A percentile compares a stretch with the other conserved stretches of the same genome.
phyloP scores from a whole-genome alignment of 768 basidiomycete species.

The Floccularia luteovirens region DNA sequence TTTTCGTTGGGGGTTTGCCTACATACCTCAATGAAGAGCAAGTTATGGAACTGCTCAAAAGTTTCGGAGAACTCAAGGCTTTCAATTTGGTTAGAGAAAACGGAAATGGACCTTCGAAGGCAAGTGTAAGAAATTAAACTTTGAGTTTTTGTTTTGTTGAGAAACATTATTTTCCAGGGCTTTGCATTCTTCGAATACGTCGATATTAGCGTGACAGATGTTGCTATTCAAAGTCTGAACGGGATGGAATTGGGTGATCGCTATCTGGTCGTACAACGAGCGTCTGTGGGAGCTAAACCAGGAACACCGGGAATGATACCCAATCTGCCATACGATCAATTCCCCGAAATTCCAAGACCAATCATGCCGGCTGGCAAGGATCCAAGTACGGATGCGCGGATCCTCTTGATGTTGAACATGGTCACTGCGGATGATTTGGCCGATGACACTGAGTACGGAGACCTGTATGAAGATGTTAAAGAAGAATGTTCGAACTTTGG shows the following conservation, averaged over 20 bases:
- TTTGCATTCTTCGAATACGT: constrained; percentile 99
- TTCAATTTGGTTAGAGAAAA: constrained; percentile 98
- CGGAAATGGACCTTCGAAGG: constrained; percentile 84
- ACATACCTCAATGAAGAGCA: constrained; percentile 97
- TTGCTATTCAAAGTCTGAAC: constrained; percentile 93
- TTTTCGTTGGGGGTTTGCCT: constrained; percentile 95
- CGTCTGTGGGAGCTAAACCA: constrained; percentile 87
- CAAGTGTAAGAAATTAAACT: constrained; percentile 17
- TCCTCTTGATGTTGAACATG: constrained; percentile 98
- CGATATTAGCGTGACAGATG: constrained; percentile 81
- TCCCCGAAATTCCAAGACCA: constrained; percentile 78
- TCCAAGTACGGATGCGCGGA: constrained; percentile 58
- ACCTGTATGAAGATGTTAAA: constrained; percentile 91
- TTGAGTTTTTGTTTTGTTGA: neutral
- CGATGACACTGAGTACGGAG: constrained; percentile 88
- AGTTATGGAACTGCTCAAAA: constrained; percentile 95
- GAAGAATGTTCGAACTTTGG: constrained; percentile 85
- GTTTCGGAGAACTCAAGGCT: constrained; percentile 94
- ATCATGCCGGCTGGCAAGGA: constrained; percentile 80
- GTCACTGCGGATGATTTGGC: constrained; percentile 87
- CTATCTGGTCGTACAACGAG: constrained; percentile 92
- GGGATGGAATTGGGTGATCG: constrained; percentile 98
- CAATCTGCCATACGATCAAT: constrained; percentile 71
- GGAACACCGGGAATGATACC: constrained; percentile 56
- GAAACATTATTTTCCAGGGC: too few species aligned